Base-by-base conservation (phyloP, 805 yeast species). In the Suhomyces sp. region DNA sequence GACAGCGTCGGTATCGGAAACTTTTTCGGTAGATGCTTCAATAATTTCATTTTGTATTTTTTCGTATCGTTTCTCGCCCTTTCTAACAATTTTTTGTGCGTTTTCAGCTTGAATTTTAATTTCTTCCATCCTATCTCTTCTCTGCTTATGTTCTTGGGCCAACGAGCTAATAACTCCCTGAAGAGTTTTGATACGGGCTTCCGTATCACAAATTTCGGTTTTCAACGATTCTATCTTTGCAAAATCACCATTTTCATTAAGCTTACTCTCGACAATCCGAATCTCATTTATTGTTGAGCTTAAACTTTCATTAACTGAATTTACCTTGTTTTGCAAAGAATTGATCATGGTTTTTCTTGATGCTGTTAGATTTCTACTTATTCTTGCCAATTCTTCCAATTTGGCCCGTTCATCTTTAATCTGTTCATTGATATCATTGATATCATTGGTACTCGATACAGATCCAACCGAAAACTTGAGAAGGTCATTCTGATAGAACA, bases 181-280 rank as follows among this genome's bases (percentile, higher is more conserved):
- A 18, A 52, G 42, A 8, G 55, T 46, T 15, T 41, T 31, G 31
- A 62, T 51, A 41, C 59, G 65, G 12, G 51, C 48, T 25, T 54
- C 51, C 40, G 48, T 43, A 6, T 45, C 62, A 13, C 51, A 58
- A 19, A 54, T 57, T 37, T 68, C 65, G 9, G 56, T 58, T 15
- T 57, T 47, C 14, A 67, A 54, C 60, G 49, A 44, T 12, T 63
- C 70, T 14, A 72, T 55, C 31, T 53, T 66, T 5, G 72, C 70
- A 13, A 67, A 63, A 35, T 68, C 72, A 6, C 67, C 70, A 34
- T 69, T 61, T 14, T 74, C 79, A 13, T 57, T 63, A 12, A 77
- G 47, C 33, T 66, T 65, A 23, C 59, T 53, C 24, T 59, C 62
- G 4, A 70, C 41, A 19, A 64, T 38, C 40, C 39, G 31, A 32